Percentiles rank a stretch among this genome's conserved stretches.
These are phyloP conservation scores for Trametes cinnabarina DNA, from an alignment of 768 basidiomycete genomes.

Conservation along the genomic window DNA sequence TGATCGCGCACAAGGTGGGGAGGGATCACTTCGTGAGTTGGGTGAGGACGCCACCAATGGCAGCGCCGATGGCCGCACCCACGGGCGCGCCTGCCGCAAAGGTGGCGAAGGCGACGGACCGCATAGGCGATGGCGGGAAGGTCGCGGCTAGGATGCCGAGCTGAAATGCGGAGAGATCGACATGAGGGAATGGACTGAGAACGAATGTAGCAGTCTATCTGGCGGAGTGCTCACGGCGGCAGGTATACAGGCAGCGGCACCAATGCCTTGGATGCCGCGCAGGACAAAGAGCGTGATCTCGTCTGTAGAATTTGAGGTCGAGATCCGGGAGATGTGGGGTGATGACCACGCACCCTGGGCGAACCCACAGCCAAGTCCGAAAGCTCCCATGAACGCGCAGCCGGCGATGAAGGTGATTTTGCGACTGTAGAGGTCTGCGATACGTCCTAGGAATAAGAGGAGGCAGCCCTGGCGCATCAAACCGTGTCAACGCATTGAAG, in stretches of 20 bases:
- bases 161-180: background rate
- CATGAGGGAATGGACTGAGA: constrained; percentile 26
- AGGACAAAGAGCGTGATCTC: constrained; percentile 59
- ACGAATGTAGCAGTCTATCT: too few species aligned
- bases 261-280: constrained; percentile 79
- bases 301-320: too few species aligned
- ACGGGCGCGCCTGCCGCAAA: constrained; percentile 85
- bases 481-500: background rate
- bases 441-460: constrained; percentile 70
- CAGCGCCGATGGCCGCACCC: constrained; percentile 68
- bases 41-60: constrained; percentile 71
- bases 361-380: constrained; percentile 67
- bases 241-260: constrained; percentile 72
- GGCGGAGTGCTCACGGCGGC: constrained; percentile 69
- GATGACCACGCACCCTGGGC: constrained; percentile 39
- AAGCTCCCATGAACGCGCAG: constrained; percentile 48
- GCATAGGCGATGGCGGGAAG: constrained; percentile 65
- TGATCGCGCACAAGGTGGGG: too few species aligned
- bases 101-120: constrained; percentile 77
- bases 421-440: constrained; percentile 79
- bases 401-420: constrained; percentile 67
- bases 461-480: constrained; percentile 73
- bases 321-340: too few species aligned
- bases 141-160: constrained; percentile 79
- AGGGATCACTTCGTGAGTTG: constrained; percentile 42